A percentile compares a stretch with the other conserved stretches of the same genome.
Evolutionary conservation across 768 basidiomycete species (phyloP).

Genomic region (Mycena crocata): DNA sequence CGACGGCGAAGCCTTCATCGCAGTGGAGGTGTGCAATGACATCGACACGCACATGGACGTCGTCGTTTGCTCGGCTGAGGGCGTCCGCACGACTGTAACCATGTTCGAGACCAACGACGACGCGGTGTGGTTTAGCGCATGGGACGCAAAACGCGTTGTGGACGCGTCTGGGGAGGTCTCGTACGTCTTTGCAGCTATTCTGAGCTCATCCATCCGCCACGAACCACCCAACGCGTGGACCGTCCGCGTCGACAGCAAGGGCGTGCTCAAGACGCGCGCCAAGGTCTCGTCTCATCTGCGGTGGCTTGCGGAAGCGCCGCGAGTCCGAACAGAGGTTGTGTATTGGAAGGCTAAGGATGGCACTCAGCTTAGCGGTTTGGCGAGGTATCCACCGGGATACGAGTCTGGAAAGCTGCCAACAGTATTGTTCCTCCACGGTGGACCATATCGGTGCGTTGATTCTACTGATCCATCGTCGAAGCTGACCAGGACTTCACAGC

Average conservation of each 20-base stretch:
- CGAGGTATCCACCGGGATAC: constrained; percentile 45
- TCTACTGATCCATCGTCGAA: background rate
- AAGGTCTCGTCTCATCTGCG: constrained; percentile 48
- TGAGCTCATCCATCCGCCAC: constrained; percentile 47
- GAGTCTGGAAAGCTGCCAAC: constrained; percentile 39
- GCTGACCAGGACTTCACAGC: constrained; percentile 21
- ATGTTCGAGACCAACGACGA: constrained; percentile 47
- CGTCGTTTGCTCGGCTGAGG: constrained; percentile 37
- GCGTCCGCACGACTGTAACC: constrained; percentile 31
- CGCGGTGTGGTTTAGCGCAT: constrained; percentile 52
- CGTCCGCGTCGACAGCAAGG: constrained; percentile 36
- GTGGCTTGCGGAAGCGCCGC: constrained; percentile 45
- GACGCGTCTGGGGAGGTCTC: constrained; percentile 36
- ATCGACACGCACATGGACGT: constrained; percentile 53
- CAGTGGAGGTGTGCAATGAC: constrained; percentile 55
- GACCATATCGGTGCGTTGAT: constrained; percentile 44
- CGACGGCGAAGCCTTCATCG: constrained; percentile 35
- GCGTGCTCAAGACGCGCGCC: constrained; percentile 28
- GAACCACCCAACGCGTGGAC: constrained; percentile 51
- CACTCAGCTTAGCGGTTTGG: constrained; percentile 43
- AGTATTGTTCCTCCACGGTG: constrained; percentile 48
- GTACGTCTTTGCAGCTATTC: constrained; percentile 44
- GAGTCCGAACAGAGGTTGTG: constrained; percentile 41
- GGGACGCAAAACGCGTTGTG: constrained; percentile 44
- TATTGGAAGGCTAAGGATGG: constrained; percentile 47